Base-by-base conservation (phyloP, 23 red algal genomes). In the Pyropia yezoensis region DNA sequence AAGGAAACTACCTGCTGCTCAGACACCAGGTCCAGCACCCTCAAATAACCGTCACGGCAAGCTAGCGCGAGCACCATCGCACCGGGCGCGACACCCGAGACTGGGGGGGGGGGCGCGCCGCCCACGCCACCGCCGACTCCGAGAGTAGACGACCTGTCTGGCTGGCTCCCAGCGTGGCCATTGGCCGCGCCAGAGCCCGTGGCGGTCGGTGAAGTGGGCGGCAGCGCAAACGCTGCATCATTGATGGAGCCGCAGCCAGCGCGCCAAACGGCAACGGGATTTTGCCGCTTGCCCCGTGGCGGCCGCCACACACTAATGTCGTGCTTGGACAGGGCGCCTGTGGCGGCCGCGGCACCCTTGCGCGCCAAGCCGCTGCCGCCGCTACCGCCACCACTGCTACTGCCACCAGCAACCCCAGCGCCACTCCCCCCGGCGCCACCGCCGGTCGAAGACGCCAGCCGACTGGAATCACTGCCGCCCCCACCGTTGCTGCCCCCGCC, bases 1-100 rank as follows among this genome's bases (percentile, higher is more conserved):
- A 94, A 94, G 17, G 89, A 82, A 18, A 80, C 54, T 1, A 76
- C 51, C 18, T 66, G 68, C 55, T 73, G 54, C 59, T 94, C 79
- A 25, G 61, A 67, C 34, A 14, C 61, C 18, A 94, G 70, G 65
- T 94, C 79, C 7, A 85, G 57, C 29, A 94, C 63, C 27, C 89
- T 67, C 53, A 94, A 71, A 50, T 84, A 94, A 18, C 89, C 89
- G 69, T 94, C 89, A 27, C 82, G 69, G 29, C 65, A 82, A 15
- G 89, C 64, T 2, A 78, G 66, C 13, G 89, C 89, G 16, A 94
- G 51, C 8, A 63, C 29, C 26, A 30, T 18, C 11, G 56, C 51
- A 28, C 60, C 77, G 58, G 74, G 7, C 3, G 39, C 11, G 4
- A 47, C 39, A 47, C 39, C 39, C 11, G 39, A 47, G 7, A 47